phyloP scores from a whole-genome alignment of 2,329 filamentous ascomycete species.

The Fusarium anthophilum region DNA sequence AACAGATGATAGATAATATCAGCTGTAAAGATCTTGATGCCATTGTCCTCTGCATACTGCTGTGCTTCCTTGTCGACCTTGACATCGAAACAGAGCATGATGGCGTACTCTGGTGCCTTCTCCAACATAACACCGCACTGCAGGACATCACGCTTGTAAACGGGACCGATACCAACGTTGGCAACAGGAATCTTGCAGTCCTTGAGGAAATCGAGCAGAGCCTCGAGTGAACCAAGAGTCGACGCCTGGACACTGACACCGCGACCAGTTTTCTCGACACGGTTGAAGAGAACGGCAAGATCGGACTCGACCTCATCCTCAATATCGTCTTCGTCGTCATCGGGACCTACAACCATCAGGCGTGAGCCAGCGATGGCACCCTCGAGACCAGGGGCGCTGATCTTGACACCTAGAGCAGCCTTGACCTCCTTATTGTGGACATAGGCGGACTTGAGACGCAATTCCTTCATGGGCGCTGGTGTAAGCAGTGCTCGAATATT shows the following conservation, averaged over 20 bases:
- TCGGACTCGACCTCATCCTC: conserved; percentile 97
- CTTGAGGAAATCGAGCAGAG: conserved; percentile 94
- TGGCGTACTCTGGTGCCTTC: conserved; percentile 93
- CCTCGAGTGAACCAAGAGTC: conserved; percentile 95
- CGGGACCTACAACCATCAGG: conserved; percentile 90
- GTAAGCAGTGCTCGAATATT: conserved; percentile 95
- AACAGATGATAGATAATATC: conserved; percentile 99
- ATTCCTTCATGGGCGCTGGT: conserved; percentile 89
- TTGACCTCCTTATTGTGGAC: conserved; percentile 99
- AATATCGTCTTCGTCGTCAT: conserved; percentile 96
- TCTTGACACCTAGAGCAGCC: conserved; percentile 98
- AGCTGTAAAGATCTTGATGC: conserved; percentile 97
- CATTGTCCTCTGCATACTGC: conserved; percentile 89
- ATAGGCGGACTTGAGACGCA: conserved; percentile 94
- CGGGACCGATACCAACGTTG: conserved; percentile 96
- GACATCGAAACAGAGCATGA: conserved; percentile 99
- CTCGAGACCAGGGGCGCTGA: conserved; percentile 94
- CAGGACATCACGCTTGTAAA: conserved; percentile 98
- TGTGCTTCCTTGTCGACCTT: conserved; percentile 98
- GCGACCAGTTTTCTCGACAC: conserved; percentile 89
- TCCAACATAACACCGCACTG: conserved; percentile 96
- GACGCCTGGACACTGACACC: conserved; percentile 98
- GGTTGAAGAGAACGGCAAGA: conserved; percentile 88
- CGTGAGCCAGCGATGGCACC: conserved; percentile 96
- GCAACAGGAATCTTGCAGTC: conserved; percentile 96